These are phyloP conservation scores for Neonectria magnoliae DNA, from an alignment of 2,329 filamentous ascomycete genomes.

Conservation along the genomic window DNA sequence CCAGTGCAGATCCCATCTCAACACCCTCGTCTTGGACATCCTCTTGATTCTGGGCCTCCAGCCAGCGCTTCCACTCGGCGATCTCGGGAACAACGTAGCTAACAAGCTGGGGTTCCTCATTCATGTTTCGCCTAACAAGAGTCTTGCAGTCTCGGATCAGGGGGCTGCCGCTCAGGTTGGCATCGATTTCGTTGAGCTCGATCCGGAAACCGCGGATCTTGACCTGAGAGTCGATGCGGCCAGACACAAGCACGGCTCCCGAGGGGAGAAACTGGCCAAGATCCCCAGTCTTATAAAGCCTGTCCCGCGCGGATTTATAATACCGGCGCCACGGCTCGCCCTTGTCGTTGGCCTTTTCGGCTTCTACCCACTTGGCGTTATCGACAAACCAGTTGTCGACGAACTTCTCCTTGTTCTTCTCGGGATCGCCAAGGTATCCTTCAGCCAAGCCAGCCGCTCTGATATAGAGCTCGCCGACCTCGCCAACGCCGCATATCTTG, in stretches of 20 bases:
- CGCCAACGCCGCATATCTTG: constrained; percentile 80
- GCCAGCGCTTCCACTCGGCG: constrained; percentile 76
- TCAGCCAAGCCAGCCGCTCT: constrained; percentile 86
- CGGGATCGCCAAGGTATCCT: constrained; percentile 72
- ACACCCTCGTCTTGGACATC: constrained; percentile 65
- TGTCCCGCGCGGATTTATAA: constrained; percentile 83
- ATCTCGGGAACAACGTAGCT: constrained; percentile 83
- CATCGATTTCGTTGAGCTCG: constrained; percentile 93
- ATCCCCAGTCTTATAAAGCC: constrained; percentile 85
- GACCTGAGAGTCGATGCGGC: constrained; percentile 70
- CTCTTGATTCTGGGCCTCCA: constrained; percentile 63
- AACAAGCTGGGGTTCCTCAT: constrained; percentile 81
- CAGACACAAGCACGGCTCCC: neutral
- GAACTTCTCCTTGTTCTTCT: constrained; percentile 79
- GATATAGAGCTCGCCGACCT: constrained; percentile 86
- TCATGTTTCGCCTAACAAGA: constrained; percentile 65
- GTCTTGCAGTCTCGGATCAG: constrained; percentile 88
- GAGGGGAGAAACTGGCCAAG: constrained; percentile 74
- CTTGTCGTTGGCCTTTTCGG: constrained; percentile 65
- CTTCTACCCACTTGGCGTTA: constrained; percentile 72
- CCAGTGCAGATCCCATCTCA: constrained; percentile 54
- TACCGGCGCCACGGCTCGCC: constrained; percentile 81
- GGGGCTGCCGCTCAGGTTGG: constrained; percentile 77
- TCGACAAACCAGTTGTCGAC: constrained; percentile 88
- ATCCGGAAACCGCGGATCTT: constrained; percentile 97